A percentile compares a stretch with the other conserved stretches of the same genome.
phyloP scores from a whole-genome alignment of 495 filamentous ascomycete species.

The Trypethelium eluteriae region DNA sequence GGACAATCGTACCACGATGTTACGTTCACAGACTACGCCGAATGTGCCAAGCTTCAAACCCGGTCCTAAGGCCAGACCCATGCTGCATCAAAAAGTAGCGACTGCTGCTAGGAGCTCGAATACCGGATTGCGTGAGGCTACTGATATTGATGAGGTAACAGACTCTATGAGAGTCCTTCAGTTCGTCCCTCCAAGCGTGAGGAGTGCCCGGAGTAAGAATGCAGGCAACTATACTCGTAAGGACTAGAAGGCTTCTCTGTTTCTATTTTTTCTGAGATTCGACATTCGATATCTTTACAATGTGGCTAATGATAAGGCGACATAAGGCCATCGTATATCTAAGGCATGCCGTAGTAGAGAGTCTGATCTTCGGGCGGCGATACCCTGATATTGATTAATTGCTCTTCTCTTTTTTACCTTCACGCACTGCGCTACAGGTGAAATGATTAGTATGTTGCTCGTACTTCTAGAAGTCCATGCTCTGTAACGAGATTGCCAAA shows the following conservation, averaged over 20 bases:
- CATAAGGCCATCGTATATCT: too few species aligned
- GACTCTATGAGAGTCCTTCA: slow-evolving; percentile 74
- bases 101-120: slow-evolving; percentile 1
- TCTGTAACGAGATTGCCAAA: too few species aligned
- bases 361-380: too few species aligned
- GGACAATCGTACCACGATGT: slow-evolving; percentile 70
- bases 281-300: background rate
- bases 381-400: too few species aligned
- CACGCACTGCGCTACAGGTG: too few species aligned
- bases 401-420: too few species aligned
- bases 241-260: background rate
- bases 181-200: slow-evolving; percentile 72
- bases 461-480: too few species aligned
- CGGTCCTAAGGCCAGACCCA: slow-evolving; percentile 15
- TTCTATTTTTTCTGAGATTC: background rate
- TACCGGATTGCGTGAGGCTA: slow-evolving; percentile 36
- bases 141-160: slow-evolving; percentile 63
- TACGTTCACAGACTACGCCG: slow-evolving; percentile 48
- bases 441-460: too few species aligned
- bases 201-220: background rate
- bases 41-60: slow-evolving; percentile 47
- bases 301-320: too few species aligned
- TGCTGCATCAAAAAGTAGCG: slow-evolving; percentile 13
- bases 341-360: too few species aligned
- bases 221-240: background rate